Conservation (phyloP, 305 asterid species). For the Solanum hybrid region DNA sequence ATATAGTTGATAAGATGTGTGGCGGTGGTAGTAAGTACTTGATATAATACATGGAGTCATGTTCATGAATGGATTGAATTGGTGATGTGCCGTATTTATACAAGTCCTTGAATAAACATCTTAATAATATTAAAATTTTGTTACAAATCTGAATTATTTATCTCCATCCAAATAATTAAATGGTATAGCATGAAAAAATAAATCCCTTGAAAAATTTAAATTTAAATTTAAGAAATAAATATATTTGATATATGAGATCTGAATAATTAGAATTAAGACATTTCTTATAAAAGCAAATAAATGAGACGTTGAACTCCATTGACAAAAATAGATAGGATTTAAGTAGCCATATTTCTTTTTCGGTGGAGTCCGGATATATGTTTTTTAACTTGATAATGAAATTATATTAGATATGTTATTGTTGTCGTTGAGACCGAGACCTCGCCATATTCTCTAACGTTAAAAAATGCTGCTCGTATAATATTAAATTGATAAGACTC, state of each 20-base stretch:
- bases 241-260: not conserved
- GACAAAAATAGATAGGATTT: not conserved
- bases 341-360: not conserved
- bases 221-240: no score
- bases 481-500: not conserved
- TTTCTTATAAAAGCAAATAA: not conserved
- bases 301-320: not conserved
- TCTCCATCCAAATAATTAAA: not conserved
- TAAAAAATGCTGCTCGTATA: not conserved
- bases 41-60: no score
- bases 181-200: not conserved
- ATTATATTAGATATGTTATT: not conserved
- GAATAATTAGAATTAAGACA: not conserved
- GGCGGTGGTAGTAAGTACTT: rapidly evolving
- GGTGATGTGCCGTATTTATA: not conserved
- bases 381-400: not conserved
- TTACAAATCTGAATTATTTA: not conserved
- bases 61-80: not conserved
- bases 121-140: not conserved
- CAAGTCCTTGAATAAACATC: not conserved
- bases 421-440: rapidly evolving
- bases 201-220: not conserved
- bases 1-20: not conserved
- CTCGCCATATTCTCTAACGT: not conserved
- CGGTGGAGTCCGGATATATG: not conserved